Evolutionary conservation across 371 early-diverging fungal genomes (phyloP), one percentile per base, ranked within the genome.

Genomic region (Encephalitozoon romaleae): DNA sequence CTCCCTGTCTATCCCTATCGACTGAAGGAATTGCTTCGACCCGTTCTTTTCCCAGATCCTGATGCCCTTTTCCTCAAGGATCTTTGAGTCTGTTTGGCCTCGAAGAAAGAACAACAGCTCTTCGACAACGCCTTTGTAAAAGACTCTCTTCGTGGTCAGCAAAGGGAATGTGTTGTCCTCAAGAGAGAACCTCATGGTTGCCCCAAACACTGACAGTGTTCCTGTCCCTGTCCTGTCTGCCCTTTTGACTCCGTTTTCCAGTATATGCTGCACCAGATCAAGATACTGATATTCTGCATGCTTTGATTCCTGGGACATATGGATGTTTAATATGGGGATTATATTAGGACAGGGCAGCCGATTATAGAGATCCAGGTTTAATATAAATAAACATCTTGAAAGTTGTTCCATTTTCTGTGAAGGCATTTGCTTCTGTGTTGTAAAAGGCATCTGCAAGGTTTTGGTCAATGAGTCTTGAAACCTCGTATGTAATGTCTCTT

Each of bases 31-130:
- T 81, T 90, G 93, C 26, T 95, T 88, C 0, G 91, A 90, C 34
- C 93, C 93, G 85, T 98, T 97, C 38, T 91, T 93, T 73, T 95
- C 94, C 98, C 98, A 98, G 72, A 98, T 98, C 65, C 93, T 89
- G 55, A 98, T 87, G 26, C 88, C 89, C 73, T 92, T 92, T 15
- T 88, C 90, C 47, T 88, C 84, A 42, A 98, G 86, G 25, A 90
- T 86, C 25, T 87, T 87, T 8, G 90, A 88, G 82, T 96, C 90
- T 15, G 96, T 96, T 42, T 92, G 90, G 1, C 93, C 98, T 39
- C 90, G 88, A 26, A 98, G 86, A 82, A 97, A 97, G 92, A 96
- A 98, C 39, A 97, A 87, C 4, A 98, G 87, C 81, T 98, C 99
- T 83, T 97, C 98, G 32, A 89, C 86, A 0, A 98, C 92, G 0